Percentiles rank a stretch among this genome's conserved stretches.
Evolutionary conservation across 148 eudicot genomes (phyloP).

Genomic region (Rhododendron ferrugineum): DNA sequence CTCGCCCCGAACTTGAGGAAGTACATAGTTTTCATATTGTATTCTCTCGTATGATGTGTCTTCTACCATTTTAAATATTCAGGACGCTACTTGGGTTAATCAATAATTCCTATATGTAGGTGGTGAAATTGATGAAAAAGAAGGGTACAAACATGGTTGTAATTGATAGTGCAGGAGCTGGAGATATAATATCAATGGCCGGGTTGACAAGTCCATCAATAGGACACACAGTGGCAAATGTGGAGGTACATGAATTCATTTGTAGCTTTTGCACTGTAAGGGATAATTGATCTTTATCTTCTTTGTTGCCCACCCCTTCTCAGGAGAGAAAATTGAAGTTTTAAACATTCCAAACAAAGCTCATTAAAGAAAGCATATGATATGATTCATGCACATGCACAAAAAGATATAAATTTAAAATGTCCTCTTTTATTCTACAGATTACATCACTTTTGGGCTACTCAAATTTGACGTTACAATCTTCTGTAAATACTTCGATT

Average conservation of each 20-base stretch:
- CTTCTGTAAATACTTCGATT: not conserved
- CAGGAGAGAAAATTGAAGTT: not conserved
- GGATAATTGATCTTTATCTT: not conserved
- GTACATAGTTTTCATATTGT: not conserved
- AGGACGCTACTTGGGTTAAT: not conserved
- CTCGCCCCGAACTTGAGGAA: not conserved
- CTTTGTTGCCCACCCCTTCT: not conserved
- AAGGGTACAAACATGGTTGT: slow-evolving; percentile 66
- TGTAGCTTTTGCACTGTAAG: not conserved
- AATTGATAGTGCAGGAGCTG: slow-evolving; percentile 92
- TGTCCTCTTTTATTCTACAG: not conserved
- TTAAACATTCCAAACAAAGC: not conserved
- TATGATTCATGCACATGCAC: not conserved
- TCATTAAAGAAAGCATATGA: not conserved
- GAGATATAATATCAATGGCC: slow-evolving; percentile 94
- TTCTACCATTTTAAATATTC: not conserved
- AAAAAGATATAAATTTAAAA: not conserved
- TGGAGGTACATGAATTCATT: slow-evolving; percentile 46
- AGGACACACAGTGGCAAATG: slow-evolving; percentile 86
- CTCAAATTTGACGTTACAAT: not conserved
- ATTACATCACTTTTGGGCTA: not conserved
- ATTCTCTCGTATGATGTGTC: not conserved
- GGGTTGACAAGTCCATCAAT: slow-evolving; percentile 82
- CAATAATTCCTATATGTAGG: slow-evolving; percentile 34
- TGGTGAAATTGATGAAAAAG: slow-evolving; percentile 83